A percentile compares a stretch with the other conserved stretches of the same genome.
These are phyloP conservation scores for Plasmodium vivax DNA, from an alignment of 169 alveolate genomes.

Conservation along the genomic window DNA sequence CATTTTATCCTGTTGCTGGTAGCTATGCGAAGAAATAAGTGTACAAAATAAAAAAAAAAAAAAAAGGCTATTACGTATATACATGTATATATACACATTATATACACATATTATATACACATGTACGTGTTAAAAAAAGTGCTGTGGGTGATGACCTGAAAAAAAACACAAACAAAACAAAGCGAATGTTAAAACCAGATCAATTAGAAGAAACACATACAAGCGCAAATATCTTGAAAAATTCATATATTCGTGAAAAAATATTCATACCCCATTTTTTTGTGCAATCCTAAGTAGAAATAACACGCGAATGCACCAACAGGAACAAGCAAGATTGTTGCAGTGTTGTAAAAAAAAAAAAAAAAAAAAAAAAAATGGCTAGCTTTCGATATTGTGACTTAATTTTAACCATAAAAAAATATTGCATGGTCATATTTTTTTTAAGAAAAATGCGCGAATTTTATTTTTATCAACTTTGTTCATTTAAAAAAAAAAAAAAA, in stretches of 20 bases:
- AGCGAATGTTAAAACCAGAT: conserved; percentile 9
- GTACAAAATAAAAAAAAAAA: conserved; percentile 22
- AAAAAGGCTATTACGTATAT: conserved; percentile 46
- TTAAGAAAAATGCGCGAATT: conserved; percentile 1
- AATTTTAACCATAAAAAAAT: conserved; percentile 17
- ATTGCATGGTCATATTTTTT: conserved; percentile 55
- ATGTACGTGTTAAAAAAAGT: conserved; percentile 9
- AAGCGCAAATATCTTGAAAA: conserved; percentile 24
- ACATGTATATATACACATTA: no score
- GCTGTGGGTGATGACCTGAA: conserved; percentile 24
- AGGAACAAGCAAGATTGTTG: conserved; percentile 32
- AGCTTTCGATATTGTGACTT: conserved; percentile 55
- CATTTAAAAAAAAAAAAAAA: conserved; percentile 13
- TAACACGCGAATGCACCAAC: conserved; percentile 47
- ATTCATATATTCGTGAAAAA: conserved; percentile 12
- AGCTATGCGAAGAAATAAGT: conserved; percentile 40
- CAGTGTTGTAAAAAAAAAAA: conserved; percentile 75
- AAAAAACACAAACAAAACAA: conserved; percentile 2
- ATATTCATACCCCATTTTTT: conserved; percentile 14
- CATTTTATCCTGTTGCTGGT: conserved; percentile 29
- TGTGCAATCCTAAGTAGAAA: conserved; percentile 39
- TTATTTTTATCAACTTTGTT: conserved; percentile 19
- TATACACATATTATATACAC: no score
- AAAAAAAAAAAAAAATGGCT: conserved; percentile 45
- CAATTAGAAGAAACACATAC: not conserved